Conservation (phyloP, 257 asterid species). For the Solanum rostratum region DNA sequence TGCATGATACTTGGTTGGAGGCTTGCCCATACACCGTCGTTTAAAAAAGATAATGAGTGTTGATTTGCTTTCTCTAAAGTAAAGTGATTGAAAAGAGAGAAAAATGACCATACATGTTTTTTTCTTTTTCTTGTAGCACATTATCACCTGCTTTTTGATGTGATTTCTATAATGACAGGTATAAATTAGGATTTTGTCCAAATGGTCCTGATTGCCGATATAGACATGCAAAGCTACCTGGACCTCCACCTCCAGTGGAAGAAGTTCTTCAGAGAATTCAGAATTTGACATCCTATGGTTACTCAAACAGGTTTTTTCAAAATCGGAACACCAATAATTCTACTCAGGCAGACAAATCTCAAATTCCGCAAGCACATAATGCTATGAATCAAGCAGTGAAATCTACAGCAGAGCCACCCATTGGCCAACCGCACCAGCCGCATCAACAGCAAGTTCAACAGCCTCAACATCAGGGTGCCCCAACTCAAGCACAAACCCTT, state of each 20-base stretch:
- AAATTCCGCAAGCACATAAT: slow-evolving; percentile 37
- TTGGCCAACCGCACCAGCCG: slow-evolving; percentile 29
- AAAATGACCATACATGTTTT: not conserved
- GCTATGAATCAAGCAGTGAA: slow-evolving; percentile 39
- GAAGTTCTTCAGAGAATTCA: slow-evolving; percentile 94
- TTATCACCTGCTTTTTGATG: not conserved
- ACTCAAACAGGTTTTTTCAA: slow-evolving; percentile 54
- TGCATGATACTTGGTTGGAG: not conserved
- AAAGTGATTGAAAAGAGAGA: not conserved
- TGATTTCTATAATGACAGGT: slow-evolving; percentile 38
- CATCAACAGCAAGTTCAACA: slow-evolving; percentile 35
- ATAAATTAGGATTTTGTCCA: slow-evolving; percentile 93
- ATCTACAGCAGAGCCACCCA: slow-evolving; percentile 33
- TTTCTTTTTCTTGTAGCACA: not conserved
- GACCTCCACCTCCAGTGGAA: slow-evolving; percentile 92
- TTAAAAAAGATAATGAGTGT: not conserved
- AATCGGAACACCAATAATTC: slow-evolving; percentile 49
- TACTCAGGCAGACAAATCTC: slow-evolving; percentile 59
- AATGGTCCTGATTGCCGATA: slow-evolving; percentile 97
- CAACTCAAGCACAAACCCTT: slow-evolving; percentile 41
- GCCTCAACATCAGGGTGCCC: slow-evolving; percentile 29
- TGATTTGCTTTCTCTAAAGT: not conserved
- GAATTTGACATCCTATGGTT: slow-evolving; percentile 60
- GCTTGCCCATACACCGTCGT: not conserved
- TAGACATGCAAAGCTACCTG: slow-evolving; percentile 93